Conservation (phyloP, 257 asterid species). For the Thymus mandschuricus region DNA sequence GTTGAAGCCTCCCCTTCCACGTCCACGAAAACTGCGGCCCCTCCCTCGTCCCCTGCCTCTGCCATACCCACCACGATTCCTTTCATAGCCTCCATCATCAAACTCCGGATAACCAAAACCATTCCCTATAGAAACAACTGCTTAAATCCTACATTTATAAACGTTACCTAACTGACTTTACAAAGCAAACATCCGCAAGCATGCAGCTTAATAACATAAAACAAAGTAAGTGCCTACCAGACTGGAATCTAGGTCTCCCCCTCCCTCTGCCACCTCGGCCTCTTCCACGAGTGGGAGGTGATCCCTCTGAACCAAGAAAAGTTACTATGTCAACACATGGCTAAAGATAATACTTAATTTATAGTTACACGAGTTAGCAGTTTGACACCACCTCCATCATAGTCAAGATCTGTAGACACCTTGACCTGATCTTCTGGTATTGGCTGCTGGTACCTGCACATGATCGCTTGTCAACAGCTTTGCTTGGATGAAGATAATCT, state of each 20-base stretch:
- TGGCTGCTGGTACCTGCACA: constrained; percentile 80
- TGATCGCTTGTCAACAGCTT: constrained; percentile 6
- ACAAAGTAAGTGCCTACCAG: constrained; percentile 40
- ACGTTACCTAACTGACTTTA: neutral
- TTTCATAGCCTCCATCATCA: constrained; percentile 86
- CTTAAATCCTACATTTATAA: neutral
- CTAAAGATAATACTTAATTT: constrained; percentile 16
- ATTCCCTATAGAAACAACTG: constrained; percentile 52
- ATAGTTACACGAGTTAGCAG: neutral
- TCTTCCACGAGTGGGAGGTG: constrained; percentile 78
- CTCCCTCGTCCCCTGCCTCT: constrained; percentile 91
- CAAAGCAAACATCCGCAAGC: neutral
- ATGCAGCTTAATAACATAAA: neutral
- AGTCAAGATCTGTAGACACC: constrained; percentile 62
- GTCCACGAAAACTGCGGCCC: constrained; percentile 72
- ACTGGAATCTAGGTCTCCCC: constrained; percentile 70
- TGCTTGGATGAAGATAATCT: constrained; percentile 3
- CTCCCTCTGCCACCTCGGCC: constrained; percentile 88
- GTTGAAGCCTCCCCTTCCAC: constrained; percentile 85
- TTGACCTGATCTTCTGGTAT: constrained; percentile 90
- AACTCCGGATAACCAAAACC: constrained; percentile 57
- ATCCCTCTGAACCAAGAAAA: constrained; percentile 55
- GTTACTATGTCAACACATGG: constrained; percentile 1
- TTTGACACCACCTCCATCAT: constrained; percentile 69
- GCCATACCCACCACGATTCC: constrained; percentile 56